These are phyloP conservation scores for Jatropha podagrica DNA, from an alignment of 441 rosid genomes.

Conservation along the genomic window DNA sequence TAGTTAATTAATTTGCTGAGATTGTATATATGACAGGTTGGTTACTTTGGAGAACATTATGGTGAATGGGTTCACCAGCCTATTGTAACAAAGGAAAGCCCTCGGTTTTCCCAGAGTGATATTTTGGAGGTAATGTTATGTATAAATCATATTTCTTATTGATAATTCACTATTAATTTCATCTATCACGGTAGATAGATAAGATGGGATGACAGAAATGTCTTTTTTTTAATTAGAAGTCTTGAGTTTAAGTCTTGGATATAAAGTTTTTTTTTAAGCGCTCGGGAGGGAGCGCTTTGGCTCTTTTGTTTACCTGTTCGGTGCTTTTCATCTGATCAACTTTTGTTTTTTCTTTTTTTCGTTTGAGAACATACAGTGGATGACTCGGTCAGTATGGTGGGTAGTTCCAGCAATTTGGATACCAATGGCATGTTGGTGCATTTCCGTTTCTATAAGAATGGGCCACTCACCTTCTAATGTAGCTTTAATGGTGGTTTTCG, in stretches of 20 bases:
- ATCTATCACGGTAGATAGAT: no score
- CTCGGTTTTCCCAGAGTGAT: slow-evolving; percentile 83
- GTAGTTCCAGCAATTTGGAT: slow-evolving; percentile 94
- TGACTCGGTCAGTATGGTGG: slow-evolving; percentile 95
- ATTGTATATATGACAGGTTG: slow-evolving; percentile 51
- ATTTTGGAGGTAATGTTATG: slow-evolving; percentile 69
- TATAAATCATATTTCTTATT: background rate
- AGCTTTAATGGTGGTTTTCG: slow-evolving; percentile 52
- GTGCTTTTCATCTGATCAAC: background rate
- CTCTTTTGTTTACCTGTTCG: background rate
- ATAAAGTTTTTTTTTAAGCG: no score
- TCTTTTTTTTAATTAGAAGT: no score
- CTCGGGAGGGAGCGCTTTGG: no score
- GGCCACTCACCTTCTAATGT: slow-evolving; percentile 59
- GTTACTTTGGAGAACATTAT: slow-evolving; percentile 91
- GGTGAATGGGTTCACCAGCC: slow-evolving; percentile 99
- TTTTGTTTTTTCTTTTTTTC: slow-evolving; percentile 18
- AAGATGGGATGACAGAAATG: no score
- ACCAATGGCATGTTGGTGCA: slow-evolving; percentile 65
- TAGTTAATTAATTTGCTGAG: no score
- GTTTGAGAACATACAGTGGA: slow-evolving; percentile 48
- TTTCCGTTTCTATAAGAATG: slow-evolving; percentile 57
- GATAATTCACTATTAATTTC: no score
- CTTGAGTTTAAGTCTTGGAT: no score
- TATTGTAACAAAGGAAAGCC: slow-evolving; percentile 82